phyloP scores from a whole-genome alignment of 129 eudicot genomes.

The Mikania micrantha region DNA sequence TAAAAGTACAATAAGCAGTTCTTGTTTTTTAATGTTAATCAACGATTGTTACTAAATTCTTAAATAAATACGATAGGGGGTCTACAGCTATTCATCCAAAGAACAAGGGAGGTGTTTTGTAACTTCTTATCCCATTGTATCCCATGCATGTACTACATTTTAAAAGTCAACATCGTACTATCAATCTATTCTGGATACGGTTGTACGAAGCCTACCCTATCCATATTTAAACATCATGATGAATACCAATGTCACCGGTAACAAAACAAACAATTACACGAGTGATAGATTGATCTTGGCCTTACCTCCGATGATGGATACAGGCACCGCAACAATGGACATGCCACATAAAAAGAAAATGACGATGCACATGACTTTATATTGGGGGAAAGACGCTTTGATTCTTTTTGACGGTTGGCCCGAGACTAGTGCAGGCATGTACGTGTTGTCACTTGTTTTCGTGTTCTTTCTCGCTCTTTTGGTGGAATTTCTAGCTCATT shows the following conservation, averaged over 20 bases:
- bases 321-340: constrained; percentile 6
- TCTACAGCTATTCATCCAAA: background rate
- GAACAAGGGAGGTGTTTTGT: background rate
- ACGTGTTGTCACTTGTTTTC: constrained; percentile 38
- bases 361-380: constrained; percentile 47
- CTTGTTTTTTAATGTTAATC: too few relatives aligned
- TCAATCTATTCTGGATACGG: background rate
- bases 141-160: constrained; percentile 14
- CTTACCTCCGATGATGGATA: constrained; percentile 22
- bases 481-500: constrained; percentile 43
- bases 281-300: background rate
- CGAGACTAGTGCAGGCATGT: constrained; percentile 46
- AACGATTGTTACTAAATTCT: too few relatives aligned
- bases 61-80: too few relatives aligned
- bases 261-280: background rate
- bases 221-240: background rate
- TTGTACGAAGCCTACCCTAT: constrained; percentile 4
- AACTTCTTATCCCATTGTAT: background rate
- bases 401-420: constrained; percentile 72
- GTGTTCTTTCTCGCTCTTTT: constrained; percentile 45
- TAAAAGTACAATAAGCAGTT: too few relatives aligned
- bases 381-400: constrained; percentile 62
- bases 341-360: constrained; percentile 25
- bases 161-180: constrained; percentile 19
- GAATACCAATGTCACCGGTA: too few relatives aligned